Conservation (phyloP, 2,329 filamentous ascomycete species). For the Pseudopithomyces maydicus region DNA sequence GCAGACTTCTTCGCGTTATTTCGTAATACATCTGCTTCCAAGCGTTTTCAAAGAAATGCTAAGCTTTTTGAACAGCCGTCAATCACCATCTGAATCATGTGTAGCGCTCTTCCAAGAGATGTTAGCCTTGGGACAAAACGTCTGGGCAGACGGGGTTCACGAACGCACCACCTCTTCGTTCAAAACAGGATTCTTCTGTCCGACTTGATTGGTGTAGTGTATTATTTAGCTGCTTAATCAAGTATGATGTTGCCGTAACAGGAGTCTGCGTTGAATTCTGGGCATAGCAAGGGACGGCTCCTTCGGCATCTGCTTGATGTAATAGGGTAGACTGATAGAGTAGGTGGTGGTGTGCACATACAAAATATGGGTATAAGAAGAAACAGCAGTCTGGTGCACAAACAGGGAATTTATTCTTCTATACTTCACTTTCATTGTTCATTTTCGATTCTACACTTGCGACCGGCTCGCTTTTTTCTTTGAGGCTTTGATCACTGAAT, state of each 20-base stretch:
- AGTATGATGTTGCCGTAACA: not conserved
- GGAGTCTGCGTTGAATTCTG: not conserved
- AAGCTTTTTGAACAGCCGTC: not conserved
- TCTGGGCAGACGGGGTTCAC: not conserved
- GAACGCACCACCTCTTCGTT: not conserved
- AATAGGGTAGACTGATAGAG: not conserved
- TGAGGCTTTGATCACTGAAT: not conserved
- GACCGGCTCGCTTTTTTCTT: conserved; percentile 5
- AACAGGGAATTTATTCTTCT: not conserved
- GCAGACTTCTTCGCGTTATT: not conserved
- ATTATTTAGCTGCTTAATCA: not conserved
- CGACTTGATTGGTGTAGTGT: not conserved
- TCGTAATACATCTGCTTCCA: not conserved
- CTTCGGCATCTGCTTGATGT: too few relatives aligned
- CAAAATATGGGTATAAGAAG: not conserved
- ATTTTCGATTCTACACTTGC: not conserved
- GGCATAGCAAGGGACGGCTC: not conserved
- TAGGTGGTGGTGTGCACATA: not conserved
- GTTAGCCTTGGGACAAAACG: not conserved
- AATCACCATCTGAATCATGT: not conserved
- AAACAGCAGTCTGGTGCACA: not conserved
- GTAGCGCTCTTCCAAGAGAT: not conserved
- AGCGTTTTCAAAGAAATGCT: not conserved
- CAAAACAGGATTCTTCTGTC: not conserved
- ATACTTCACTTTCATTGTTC: not conserved